phyloP scores from a whole-genome alignment of 1,284 basidiomycete genomes.

The Trametes hirsuta region DNA sequence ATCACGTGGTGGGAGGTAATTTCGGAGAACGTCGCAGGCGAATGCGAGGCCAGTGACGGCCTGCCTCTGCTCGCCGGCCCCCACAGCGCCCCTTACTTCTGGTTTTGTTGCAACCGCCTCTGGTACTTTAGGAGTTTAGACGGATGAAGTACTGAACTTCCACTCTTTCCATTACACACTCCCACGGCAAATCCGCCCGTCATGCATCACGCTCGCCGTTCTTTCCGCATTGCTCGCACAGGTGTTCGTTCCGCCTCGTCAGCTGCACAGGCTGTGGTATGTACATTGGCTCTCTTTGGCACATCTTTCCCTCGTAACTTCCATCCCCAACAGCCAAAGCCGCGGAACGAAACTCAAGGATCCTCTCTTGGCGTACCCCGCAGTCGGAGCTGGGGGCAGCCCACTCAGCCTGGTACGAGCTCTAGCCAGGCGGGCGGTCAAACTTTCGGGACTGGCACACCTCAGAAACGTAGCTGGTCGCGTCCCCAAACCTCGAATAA shows the following conservation, averaged over 20 bases:
- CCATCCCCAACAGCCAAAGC: constrained; percentile 5
- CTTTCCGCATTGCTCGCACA: constrained; percentile 16
- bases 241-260: constrained; percentile 21
- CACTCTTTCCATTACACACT: background rate
- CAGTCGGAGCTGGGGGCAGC: constrained; percentile 1
- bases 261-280: constrained; percentile 17
- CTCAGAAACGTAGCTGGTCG: constrained; percentile 14
- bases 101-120: too few species aligned
- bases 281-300: background rate
- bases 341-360: background rate
- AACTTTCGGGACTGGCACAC: background rate
- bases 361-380: background rate
- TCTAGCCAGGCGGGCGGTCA: background rate
- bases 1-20: background rate
- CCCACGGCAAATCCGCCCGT: background rate
- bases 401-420: background rate
- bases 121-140: background rate
- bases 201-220: constrained; percentile 18
- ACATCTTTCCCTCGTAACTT: background rate
- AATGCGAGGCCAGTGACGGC: background rate
- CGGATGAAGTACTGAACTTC: background rate
- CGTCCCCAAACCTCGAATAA: background rate
- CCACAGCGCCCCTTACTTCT: background rate
- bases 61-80: background rate
- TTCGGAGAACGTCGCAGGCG: background rate